phyloP scores from a whole-genome alignment of 2,329 filamentous ascomycete genomes.

The Calonectria henricotiae region DNA sequence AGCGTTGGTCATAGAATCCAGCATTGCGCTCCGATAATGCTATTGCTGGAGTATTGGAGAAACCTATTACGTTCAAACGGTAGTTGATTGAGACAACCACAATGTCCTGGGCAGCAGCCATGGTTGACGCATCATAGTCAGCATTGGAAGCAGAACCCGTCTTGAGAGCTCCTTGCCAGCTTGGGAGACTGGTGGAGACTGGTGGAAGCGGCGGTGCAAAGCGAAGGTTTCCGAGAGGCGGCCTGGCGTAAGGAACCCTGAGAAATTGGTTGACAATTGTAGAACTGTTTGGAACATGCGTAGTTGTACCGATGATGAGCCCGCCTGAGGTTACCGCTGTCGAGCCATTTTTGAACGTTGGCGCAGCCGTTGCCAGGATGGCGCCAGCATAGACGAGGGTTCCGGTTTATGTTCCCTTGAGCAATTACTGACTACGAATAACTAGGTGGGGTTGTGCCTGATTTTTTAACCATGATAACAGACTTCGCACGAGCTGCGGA shows the following conservation, averaged over 20 bases:
- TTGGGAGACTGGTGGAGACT: slow-evolving; percentile 3
- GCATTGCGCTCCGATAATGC: neutral
- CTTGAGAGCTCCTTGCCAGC: slow-evolving; percentile 15
- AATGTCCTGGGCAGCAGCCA: neutral
- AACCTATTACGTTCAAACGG: neutral
- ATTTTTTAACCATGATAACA: neutral
- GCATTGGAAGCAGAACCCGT: slow-evolving; percentile 12
- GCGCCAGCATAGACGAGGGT: neutral
- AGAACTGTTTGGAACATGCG: neutral
- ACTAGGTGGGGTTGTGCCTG: neutral
- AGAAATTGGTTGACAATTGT: neutral
- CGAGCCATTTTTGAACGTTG: neutral
- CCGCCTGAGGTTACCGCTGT: slow-evolving; percentile 7
- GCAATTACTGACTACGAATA: neutral
- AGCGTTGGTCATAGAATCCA: slow-evolving; percentile 3
- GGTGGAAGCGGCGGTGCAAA: slow-evolving; percentile 7
- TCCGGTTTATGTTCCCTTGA: no score
- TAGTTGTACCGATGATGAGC: slow-evolving; percentile 5
- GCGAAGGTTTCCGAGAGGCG: slow-evolving; percentile 9
- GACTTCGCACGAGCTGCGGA: neutral
- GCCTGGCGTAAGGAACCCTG: slow-evolving; percentile 4
- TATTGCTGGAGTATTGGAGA: slow-evolving; percentile 2
- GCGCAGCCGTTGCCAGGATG: neutral
- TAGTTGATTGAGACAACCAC: slow-evolving; percentile 19
- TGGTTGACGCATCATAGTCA: slow-evolving; percentile 3